Conservation (phyloP, 306 rosid genomes). For the Rubus idaeus region DNA sequence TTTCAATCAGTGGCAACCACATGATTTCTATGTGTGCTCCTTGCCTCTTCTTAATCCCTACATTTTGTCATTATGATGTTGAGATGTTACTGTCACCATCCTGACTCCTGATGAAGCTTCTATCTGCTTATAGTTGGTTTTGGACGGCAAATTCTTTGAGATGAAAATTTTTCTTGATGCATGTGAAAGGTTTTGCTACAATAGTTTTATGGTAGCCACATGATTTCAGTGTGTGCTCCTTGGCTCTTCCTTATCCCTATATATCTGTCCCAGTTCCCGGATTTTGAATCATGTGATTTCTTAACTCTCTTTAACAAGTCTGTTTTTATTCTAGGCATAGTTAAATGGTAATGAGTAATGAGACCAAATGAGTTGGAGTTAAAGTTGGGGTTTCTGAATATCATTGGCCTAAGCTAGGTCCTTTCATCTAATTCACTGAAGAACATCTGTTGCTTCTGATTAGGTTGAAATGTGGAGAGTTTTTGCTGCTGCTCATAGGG, state of each 20-base stretch:
- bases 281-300: too few relatives aligned
- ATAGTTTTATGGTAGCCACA: constrained; percentile 3
- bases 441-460: constrained; percentile 11
- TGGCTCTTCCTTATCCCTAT: neutral
- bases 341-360: neutral
- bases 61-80: neutral
- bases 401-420: neutral
- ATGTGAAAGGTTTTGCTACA: neutral
- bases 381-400: neutral
- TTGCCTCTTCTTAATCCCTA: neutral
- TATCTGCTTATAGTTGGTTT: neutral
- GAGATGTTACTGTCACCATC: neutral
- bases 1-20: too few relatives aligned
- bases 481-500: constrained; percentile 77
- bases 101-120: neutral
- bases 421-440: neutral
- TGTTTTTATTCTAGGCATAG: neutral
- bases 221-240: neutral
- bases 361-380: too few relatives aligned
- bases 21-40: neutral
- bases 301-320: too few relatives aligned
- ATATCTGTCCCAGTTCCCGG: neutral
- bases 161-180: neutral
- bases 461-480: constrained; percentile 97
- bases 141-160: neutral